Conservation (phyloP, 805 yeast species). For the Lachancea mirantina region DNA sequence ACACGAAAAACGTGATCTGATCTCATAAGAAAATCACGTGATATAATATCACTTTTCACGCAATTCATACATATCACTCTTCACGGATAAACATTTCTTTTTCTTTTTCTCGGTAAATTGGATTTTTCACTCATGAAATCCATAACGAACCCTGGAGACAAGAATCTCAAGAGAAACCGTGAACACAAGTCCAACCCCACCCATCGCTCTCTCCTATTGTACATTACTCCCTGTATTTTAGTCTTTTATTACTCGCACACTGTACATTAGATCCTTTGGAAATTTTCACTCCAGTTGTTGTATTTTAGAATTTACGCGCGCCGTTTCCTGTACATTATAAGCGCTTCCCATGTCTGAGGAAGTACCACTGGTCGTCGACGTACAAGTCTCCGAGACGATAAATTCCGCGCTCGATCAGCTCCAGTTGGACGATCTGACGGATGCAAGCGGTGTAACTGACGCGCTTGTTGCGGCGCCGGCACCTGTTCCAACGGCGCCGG, state of each 20-base stretch:
- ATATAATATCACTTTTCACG: no score
- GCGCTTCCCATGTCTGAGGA: background rate
- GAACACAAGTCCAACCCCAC: no score
- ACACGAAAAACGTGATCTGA: no score
- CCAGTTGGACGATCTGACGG: conserved; percentile 21
- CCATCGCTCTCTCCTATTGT: no score
- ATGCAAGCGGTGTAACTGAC: conserved; percentile 1
- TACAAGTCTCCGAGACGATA: conserved; percentile 24
- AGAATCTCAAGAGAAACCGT: no score
- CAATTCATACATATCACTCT: no score
- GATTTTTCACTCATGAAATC: no score
- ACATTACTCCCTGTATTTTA: conserved; percentile 2
- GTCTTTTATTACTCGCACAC: conserved; percentile 1
- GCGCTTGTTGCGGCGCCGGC: conserved; percentile 1
- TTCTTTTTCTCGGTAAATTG: no score
- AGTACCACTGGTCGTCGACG: conserved; percentile 16
- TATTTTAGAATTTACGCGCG: background rate
- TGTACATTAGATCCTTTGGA: background rate
- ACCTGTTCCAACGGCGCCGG: conserved; percentile 1
- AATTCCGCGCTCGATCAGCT: conserved; percentile 29
- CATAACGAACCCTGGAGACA: no score
- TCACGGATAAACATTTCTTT: no score
- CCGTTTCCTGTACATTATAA: background rate
- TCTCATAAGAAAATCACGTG: no score
- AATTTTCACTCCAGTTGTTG: background rate